Evolutionary conservation across 257 asterid species (phyloP), one percentile per base, ranked within the genome.

Genomic region (Plectranthus barbatus): DNA sequence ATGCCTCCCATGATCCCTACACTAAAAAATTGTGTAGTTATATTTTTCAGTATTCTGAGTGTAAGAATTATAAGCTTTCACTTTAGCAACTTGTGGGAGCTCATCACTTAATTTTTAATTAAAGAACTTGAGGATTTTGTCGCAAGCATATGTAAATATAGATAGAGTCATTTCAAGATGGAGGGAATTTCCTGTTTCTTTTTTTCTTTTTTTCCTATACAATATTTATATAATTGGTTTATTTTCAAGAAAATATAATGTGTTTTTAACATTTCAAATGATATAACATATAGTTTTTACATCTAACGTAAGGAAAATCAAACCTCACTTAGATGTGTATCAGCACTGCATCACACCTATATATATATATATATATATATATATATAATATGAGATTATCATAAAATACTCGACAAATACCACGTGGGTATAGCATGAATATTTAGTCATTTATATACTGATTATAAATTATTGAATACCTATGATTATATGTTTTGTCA

Each of bases 1-100:
- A 17, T 56, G 48, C 59, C 65, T 20, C 65, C 65, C 56, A 47
- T 58, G 45, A 23, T 44, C 33, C 71, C 40, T 42, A 55, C 49
- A 55, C 24, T 3, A 10, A 47, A 40, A 17, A 17, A 41, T 29
- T 42, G 0, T 53, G 53, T 61, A 40, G 24, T 31, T 58, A 37
- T 56, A 15, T n/a, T 19, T 61, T 39, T 51, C 17, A 34, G 19
- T 24, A n/a, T 24, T 8, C 19, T 46, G 23, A n/a, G 51, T 4
- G 52, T 51, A 51, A 51, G 52, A 37, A 56, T 5, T 21, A 21
- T 72, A 73, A 67, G 70, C 50, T 67, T 73, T 42, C 74, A 53
- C 64, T 60, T 21, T 45, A 50, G 70, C 65, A 60, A 55, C 24
- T 55, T 67, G 67, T 53, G 55, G 65, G 59, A 21, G 48, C 37